A percentile compares a stretch with the other conserved stretches of the same genome.
phyloP scores from a whole-genome alignment of 2,329 filamentous ascomycete genomes.

The Colletotrichum australisinense region DNA sequence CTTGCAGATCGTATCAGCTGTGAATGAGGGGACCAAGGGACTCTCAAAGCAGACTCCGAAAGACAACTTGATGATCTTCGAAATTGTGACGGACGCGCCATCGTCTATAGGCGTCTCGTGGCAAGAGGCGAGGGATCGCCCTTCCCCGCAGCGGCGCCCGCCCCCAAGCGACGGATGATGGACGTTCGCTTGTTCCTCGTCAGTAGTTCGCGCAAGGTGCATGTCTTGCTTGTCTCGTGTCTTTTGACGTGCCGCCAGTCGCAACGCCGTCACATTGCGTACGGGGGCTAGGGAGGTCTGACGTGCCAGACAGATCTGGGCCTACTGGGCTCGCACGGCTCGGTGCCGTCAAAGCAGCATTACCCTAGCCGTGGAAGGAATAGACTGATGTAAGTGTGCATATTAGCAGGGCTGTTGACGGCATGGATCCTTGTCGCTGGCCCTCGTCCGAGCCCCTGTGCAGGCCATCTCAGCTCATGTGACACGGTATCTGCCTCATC shows the following conservation, averaged over 20 bases:
- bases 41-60: background rate
- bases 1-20: background rate
- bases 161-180: conserved; percentile 12
- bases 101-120: conserved; percentile 6
- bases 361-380: conserved; percentile 14
- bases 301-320: conserved; percentile 2
- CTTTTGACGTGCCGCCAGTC: conserved; percentile 17
- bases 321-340: conserved; percentile 4
- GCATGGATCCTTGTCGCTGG: conserved; percentile 14
- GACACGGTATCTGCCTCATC: conserved; percentile 33
- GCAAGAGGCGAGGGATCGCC: conserved; percentile 9
- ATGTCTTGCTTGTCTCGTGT: conserved; percentile 3
- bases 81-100: conserved; percentile 7
- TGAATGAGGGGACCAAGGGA: background rate
- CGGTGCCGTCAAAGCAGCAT: conserved; percentile 17
- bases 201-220: conserved; percentile 22
- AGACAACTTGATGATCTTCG: background rate
- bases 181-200: conserved; percentile 11
- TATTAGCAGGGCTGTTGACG: conserved; percentile 10
- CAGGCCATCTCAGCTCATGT: conserved; percentile 30
- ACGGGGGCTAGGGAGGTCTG: conserved; percentile 16
- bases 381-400: conserved; percentile 29
- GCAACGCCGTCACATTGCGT: conserved; percentile 5
- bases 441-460: conserved; percentile 11
- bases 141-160: background rate